A percentile compares a stretch with the other conserved stretches of the same genome.
Conservation (phyloP, 495 filamentous ascomycete species). For the Xylaria castorea region DNA sequence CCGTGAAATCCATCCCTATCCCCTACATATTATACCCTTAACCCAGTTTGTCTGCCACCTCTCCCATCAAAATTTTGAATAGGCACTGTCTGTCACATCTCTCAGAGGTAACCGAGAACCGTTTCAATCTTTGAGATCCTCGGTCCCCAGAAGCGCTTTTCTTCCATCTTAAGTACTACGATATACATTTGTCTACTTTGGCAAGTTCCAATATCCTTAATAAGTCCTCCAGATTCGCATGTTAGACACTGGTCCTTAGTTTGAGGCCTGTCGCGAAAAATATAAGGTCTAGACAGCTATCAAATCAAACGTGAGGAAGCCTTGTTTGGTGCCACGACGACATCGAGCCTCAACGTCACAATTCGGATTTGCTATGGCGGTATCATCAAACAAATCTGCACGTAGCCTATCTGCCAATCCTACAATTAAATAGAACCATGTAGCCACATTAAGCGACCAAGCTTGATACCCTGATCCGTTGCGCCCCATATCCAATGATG, state of each 20-base stretch:
- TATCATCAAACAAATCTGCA: neutral
- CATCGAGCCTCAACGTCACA: neutral
- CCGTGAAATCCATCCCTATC: too few relatives aligned
- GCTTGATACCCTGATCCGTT: neutral
- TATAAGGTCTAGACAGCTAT: neutral
- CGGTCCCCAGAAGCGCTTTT: too few relatives aligned
- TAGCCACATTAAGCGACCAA: neutral
- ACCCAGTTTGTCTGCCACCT: too few relatives aligned
- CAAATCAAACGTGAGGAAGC: neutral
- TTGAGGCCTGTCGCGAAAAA: neutral
- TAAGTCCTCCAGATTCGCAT: neutral
- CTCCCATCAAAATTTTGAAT: neutral
- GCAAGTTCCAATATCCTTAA: neutral
- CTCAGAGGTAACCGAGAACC: neutral
- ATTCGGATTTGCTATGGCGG: neutral
- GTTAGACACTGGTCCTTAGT: neutral
- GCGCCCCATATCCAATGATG: neutral
- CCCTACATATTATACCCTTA: too few relatives aligned
- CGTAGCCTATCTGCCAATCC: neutral
- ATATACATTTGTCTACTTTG: neutral
- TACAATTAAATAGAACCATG: neutral
- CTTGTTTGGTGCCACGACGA: neutral
- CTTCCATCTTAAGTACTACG: neutral
- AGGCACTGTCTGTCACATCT: neutral
- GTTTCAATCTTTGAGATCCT: neutral